A percentile compares a stretch with the other conserved stretches of the same genome.
phyloP scores from a whole-genome alignment of 208 protist species.

The Trypanosoma scelopori region DNA sequence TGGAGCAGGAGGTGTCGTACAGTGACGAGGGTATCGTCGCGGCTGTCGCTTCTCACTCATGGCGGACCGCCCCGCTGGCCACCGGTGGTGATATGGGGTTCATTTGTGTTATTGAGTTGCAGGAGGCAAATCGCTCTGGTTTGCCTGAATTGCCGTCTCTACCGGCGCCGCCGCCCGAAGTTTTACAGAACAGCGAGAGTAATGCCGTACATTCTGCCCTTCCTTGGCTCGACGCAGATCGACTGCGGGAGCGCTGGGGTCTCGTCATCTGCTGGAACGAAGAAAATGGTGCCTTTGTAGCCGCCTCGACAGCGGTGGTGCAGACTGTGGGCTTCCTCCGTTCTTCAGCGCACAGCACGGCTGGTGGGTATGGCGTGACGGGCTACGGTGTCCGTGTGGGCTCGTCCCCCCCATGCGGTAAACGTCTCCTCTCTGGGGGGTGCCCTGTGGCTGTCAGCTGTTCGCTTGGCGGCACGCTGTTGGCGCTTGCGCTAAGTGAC shows the following conservation, averaged over 20 bases:
- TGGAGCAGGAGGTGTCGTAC: conserved; percentile 37
- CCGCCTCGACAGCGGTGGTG: background rate
- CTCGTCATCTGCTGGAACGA: conserved; percentile 7
- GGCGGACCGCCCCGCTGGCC: conserved; percentile 43
- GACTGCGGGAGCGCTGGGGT: conserved; percentile 16
- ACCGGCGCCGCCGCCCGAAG: background rate
- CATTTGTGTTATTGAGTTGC: conserved; percentile 42
- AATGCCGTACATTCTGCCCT: background rate
- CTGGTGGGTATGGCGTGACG: conserved; percentile 4
- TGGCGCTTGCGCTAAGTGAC: conserved; percentile 21
- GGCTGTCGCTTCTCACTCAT: conserved; percentile 42
- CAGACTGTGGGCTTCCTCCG: background rate
- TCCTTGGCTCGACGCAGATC: conserved; percentile 17
- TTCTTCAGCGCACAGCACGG: background rate
- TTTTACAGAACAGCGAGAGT: background rate
- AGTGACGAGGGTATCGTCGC: conserved; percentile 29
- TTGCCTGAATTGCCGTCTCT: background rate
- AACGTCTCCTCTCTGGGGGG: background rate
- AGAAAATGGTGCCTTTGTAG: background rate
- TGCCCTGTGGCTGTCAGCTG: background rate
- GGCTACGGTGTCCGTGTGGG: conserved; percentile 18
- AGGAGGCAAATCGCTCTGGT: conserved; percentile 9
- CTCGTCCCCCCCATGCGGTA: background rate
- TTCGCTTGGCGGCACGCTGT: conserved; percentile 24
- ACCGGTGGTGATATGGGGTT: conserved; percentile 48